A percentile compares a stretch with the other conserved stretches of the same genome.
Evolutionary conservation across 164 flowering plant species (phyloP).

Genomic region (grape (Vitis vinifera)): ASM3070453v1 NC_081808.1:2401501-2402000

Average conservation of each 20-base stretch:
- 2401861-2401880: constrained; percentile 45
- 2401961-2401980: constrained; percentile 62
- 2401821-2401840: constrained; percentile 49
- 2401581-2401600: constrained; percentile 40
- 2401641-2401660: constrained; percentile 51
- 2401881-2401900: constrained; percentile 39
- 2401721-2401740: constrained; percentile 52
- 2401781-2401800: constrained; percentile 46
- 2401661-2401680: constrained; percentile 40
- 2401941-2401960: constrained; percentile 56
- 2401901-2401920: constrained; percentile 42
- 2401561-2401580: constrained; percentile 46
- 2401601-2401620: not conserved
- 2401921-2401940: constrained; percentile 52
- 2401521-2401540: constrained; percentile 67
- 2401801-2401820: constrained; percentile 50
- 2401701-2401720: constrained; percentile 51
- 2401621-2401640: constrained; percentile 49
- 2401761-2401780: constrained; percentile 48
- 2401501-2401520: constrained; percentile 48
- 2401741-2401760: constrained; percentile 54
- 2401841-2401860: constrained; percentile 58
- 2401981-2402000: constrained; percentile 45
- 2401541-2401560: constrained; percentile 64
- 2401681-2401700: constrained; percentile 62